Evolutionary conservation across 2,329 filamentous ascomycete genomes (phyloP), one percentile per base, ranked within the genome.

Genomic region (Grosmannia penicillata): DNA sequence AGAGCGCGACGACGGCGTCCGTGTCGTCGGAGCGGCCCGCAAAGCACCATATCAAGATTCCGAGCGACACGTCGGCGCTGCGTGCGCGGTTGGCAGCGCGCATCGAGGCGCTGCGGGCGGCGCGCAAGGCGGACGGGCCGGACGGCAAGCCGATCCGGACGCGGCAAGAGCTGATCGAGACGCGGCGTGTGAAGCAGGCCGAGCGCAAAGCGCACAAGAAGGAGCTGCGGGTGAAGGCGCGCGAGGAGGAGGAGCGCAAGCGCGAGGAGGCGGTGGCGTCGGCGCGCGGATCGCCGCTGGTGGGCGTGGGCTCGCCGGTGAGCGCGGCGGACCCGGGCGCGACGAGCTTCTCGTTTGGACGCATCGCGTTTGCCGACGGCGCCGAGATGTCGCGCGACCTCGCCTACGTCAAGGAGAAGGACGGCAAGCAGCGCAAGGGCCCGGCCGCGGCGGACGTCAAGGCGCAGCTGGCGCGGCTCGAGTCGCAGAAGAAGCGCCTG

Each of bases 101-200:
- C 45, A 86, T 98, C 38, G 83, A 91, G 49, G 79, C 79, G 33
- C 74, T 96, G 36, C 82, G 89, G 43, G 82, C 83, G 9, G 77
- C 78, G 21, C 78, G 91, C 43, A 94, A 94, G 57, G 87, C 89
- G 6, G 85, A 93, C 49, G 43, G 41, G 26, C 43, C 45, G 6
- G 37, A 42, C 49, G 85, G 85, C 43, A 79, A 81, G 51, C 78
- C 82, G 14, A 83, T 89, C 41, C 77, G 82, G 46, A 93, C 84
- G 43, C 75, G 91, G 44, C 82, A 93, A 59, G 87, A 96, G 54
- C 71, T 98, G 11, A 85, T 98, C 49, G 91, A 96, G 58, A 74
- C 83, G 32, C 75, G 91, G 30, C 75, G 91, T 45, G 76, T 78
- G 53, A 95, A 94, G 62, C 82, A 93, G 55, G 80, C 84, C 43